Base-by-base conservation (phyloP, 2,329 filamentous ascomycete genomes). In the Penicillium sp. region DNA sequence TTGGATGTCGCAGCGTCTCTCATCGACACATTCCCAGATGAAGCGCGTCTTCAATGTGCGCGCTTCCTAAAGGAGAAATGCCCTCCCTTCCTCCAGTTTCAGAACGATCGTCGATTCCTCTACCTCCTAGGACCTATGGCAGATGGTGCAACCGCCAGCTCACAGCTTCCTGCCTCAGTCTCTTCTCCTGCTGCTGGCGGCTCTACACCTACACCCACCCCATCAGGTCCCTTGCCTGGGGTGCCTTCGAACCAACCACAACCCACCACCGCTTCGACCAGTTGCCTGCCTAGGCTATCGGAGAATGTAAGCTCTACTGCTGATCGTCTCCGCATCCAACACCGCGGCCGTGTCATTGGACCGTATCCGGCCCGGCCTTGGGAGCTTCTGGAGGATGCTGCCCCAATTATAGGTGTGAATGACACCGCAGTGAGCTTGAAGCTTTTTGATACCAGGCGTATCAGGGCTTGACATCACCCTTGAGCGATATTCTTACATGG, bases 381-480 rank as follows among this genome's bases (percentile, higher is more conserved):
- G 79, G 79, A 82, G 61, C 73, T 81, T 60, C 71, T 82, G 26
- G 78, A 79, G 64, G 79, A 81, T 61, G 76, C 79, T 11, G 78
- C 79, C 19, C 79, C 79, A 1, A 73, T 80, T 19, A 67, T 77
- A 23, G 78, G 79, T 26, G 69, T 72, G n/a, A 82, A 82, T 62
- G 79, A 82, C 62, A 81, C 79, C 4, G 78, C 79, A 21, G 67
- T 82, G 35, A 79, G 75, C 56, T 64, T 82, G 48, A 71, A 75
- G 21, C 77, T 76, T 48, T 81, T 82, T 60, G 78, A 78, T 53
- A 74, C 79, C 17, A 69, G 78, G 52, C 74, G 72, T 35, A 71
- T 75, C 35, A 68, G 73, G 62, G 67, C 60, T 29, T 61, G 65
- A 66, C 53, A 21, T 57, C 9, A 35, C 41, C 31, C 49, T 56